These are phyloP conservation scores for Zygosaccharomyces pseudorouxii DNA, from an alignment of 805 yeast genomes.

Conservation along the genomic window DNA sequence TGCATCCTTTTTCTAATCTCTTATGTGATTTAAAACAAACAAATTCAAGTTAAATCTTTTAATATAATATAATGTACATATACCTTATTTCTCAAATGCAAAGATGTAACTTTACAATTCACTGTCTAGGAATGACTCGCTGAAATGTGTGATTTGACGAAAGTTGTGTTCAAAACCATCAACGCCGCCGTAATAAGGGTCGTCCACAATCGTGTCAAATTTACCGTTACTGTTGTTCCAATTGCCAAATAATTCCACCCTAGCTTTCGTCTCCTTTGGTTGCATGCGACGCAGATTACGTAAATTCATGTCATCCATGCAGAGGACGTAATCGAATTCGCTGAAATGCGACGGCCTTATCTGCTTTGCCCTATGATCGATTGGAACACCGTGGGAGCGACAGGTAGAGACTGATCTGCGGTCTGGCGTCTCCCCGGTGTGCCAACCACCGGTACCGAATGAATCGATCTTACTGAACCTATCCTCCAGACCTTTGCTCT, in stretches of 20 bases:
- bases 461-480: slow-evolving; percentile 66
- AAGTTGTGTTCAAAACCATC: slow-evolving; percentile 80
- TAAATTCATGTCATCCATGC: slow-evolving; percentile 64
- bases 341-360: slow-evolving; percentile 47
- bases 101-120: slow-evolving; percentile 35
- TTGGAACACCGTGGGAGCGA: slow-evolving; percentile 63
- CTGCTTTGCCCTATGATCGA: slow-evolving; percentile 71
- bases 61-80: slow-evolving; percentile 12
- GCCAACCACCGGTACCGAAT: slow-evolving; percentile 85
- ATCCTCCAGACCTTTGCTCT: slow-evolving; percentile 39
- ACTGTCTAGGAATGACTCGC: slow-evolving; percentile 58
- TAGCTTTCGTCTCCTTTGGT: slow-evolving; percentile 47
- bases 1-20: slow-evolving; percentile 2
- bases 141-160: slow-evolving; percentile 68
- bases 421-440: slow-evolving; percentile 80
- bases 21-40: neutral
- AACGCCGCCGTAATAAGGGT: slow-evolving; percentile 89
- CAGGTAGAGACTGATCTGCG: slow-evolving; percentile 66
- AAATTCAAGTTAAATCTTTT: neutral
- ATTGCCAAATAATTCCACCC: slow-evolving; percentile 70
- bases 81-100: neutral
- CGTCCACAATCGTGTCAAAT: slow-evolving; percentile 61
- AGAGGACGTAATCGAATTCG: slow-evolving; percentile 62
- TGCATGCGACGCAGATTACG: slow-evolving; percentile 46
- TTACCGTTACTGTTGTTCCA: slow-evolving; percentile 52